These are phyloP conservation scores for Fallopia convolvulus DNA, from an alignment of 148 eudicot species.

Conservation along the genomic window DNA sequence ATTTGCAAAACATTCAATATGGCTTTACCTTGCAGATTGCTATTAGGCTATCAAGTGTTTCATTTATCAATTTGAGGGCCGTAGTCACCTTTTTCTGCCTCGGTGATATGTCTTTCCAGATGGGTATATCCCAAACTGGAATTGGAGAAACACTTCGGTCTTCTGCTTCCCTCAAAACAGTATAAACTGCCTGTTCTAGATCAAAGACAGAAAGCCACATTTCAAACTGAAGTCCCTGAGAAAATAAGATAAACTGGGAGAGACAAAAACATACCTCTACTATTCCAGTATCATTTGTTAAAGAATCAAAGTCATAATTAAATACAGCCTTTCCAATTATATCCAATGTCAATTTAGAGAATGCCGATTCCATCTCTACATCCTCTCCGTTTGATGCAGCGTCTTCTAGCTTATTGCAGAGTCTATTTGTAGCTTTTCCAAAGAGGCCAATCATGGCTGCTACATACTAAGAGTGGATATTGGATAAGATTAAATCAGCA, in stretches of 20 bases:
- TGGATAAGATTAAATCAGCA: conserved; percentile 8
- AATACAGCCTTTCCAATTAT: conserved; percentile 95
- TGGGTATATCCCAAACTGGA: conserved; percentile 95
- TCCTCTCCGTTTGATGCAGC: conserved; percentile 81
- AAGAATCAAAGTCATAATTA: conserved; percentile 93
- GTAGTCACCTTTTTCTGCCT: conserved; percentile 68
- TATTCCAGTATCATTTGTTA: conserved; percentile 85
- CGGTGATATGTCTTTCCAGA: conserved; percentile 96
- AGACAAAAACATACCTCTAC: conserved; percentile 53
- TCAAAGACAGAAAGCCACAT: conserved; percentile 2
- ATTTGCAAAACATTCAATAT: not conserved
- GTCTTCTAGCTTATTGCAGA: conserved; percentile 73
- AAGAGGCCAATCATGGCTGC: conserved; percentile 83
- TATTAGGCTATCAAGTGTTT: conserved; percentile 64
- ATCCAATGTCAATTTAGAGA: conserved; percentile 90
- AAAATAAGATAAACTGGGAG: conserved; percentile 8
- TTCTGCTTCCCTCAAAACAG: conserved; percentile 90
- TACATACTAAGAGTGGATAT: conserved; percentile 50
- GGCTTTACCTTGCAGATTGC: conserved; percentile 84
- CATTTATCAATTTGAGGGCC: conserved; percentile 84
- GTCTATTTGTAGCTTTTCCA: conserved; percentile 81
- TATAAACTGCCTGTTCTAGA: conserved; percentile 83
- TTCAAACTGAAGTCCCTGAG: not conserved
- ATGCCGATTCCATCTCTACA: conserved; percentile 97
- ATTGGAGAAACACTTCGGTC: conserved; percentile 83